Percentiles rank a stretch among this genome's conserved stretches.
Evolutionary conservation across 352 stramenopile genomes (phyloP).

Genomic region (Plasmopara muralis): DNA sequence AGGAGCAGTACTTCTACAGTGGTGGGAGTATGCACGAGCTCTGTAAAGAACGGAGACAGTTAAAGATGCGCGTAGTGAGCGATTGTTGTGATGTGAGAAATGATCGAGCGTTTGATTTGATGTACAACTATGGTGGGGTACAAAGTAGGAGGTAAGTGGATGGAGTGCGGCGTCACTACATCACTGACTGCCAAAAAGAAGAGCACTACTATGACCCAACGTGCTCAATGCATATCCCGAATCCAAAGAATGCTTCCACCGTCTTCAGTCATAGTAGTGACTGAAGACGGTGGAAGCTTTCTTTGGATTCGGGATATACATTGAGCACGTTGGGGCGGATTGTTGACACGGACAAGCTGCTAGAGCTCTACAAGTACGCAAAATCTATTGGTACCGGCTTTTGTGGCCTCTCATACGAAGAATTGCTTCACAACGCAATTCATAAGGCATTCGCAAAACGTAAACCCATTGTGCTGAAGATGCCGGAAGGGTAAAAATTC

Average conservation of each 20-base stretch:
- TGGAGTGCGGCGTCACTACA: slow-evolving; percentile 18
- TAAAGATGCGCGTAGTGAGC: neutral
- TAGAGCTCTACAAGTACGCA: neutral
- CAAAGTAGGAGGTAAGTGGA: slow-evolving; percentile 8
- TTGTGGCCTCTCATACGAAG: neutral
- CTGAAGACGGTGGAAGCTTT: neutral
- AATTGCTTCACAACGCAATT: slow-evolving; percentile 1
- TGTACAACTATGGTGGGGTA: slow-evolving; percentile 11
- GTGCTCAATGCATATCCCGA: neutral
- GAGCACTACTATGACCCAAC: slow-evolving; percentile 9
- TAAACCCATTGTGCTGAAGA: slow-evolving; percentile 1
- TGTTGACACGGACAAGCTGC: neutral
- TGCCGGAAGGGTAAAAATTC: neutral
- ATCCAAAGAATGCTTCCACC: neutral
- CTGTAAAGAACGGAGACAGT: neutral
- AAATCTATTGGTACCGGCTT: slow-evolving; percentile 1
- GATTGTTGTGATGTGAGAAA: slow-evolving; percentile 1
- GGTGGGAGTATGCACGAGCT: neutral
- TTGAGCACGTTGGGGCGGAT: neutral
- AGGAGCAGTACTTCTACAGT: slow-evolving; percentile 3
- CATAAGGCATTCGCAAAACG: neutral
- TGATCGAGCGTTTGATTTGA: slow-evolving; percentile 4
- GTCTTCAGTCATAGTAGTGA: too few relatives aligned
- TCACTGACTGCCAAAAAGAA: slow-evolving; percentile 8
- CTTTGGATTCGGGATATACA: neutral